Base-by-base conservation (phyloP, 768 basidiomycete species). In the Leucocoprinus leucothites region DNA sequence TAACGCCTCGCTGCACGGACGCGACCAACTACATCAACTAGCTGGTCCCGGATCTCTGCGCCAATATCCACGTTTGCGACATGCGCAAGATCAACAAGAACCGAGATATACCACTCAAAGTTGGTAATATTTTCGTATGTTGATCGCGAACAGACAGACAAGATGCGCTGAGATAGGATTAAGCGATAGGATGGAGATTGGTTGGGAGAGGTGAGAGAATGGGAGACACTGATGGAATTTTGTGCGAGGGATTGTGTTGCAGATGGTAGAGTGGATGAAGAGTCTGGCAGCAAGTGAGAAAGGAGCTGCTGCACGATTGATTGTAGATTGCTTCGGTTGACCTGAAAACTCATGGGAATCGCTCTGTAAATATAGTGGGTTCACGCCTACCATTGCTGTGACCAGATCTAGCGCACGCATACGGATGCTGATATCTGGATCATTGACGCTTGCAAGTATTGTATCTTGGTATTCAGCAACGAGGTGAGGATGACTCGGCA, bases 81-180 rank as follows among this genome's bases (percentile, higher is more conserved):
- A 65, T 97, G 92, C 0, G 92, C 86, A 8, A 98, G 77, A 65
- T 98, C 94, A 44, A 98, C 82, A 25, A 98, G 83, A 7, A 95
- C 93, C 3, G 96, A 97, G 19, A 98, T 79, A 68, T 94, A 97
- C 96, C 97, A 99, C 65, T 98, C 92, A 65, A 98, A 98, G 71
- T 98, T 95, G 43, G 81, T 78, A 24, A 99, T 79, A 63, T 94
- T 89, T 50, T 87, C 85, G 66, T 96, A 98, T 19, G 87, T 89
- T 35, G 85, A 85, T 53, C 83, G 81, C 1, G 91, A 89, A 55
- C 91, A 88, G 62, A 98, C 90, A n/a, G 77, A 72, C n/a, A 98
- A 77, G 58, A 98, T 89, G 16, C 84, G 80, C 60, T 89, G 84
- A 8, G 91, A 80, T 28, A 98, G 81, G 41, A 85, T 82, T 19